Conservation (phyloP, 2,329 filamentous ascomycete genomes). For the Fusarium austroafricanum region DNA sequence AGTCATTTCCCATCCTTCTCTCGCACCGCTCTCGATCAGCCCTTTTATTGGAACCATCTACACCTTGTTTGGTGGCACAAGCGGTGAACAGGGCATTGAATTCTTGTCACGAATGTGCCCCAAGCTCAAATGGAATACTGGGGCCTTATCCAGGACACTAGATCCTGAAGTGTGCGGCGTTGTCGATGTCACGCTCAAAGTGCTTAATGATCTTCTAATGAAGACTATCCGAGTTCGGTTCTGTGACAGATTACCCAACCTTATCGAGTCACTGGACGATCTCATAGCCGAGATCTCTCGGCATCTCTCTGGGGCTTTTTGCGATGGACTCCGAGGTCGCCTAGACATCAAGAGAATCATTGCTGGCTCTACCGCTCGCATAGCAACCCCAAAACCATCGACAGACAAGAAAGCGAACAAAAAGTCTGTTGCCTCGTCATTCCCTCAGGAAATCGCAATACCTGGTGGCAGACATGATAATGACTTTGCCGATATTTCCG, state of each 20-base stretch:
- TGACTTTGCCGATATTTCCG: constrained; percentile 28
- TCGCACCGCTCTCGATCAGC: constrained; percentile 48
- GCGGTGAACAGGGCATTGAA: constrained; percentile 45
- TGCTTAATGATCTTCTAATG: constrained; percentile 5
- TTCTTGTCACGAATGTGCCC: constrained; percentile 28
- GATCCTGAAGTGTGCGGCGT: background rate
- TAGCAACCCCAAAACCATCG: background rate
- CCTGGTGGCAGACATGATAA: constrained; percentile 33
- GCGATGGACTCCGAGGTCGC: background rate
- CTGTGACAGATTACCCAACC: background rate
- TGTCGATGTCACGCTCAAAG: background rate
- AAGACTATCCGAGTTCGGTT: background rate
- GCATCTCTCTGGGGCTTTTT: background rate
- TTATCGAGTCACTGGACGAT: background rate
- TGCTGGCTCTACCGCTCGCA: background rate
- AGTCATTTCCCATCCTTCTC: background rate
- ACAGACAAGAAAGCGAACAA: background rate
- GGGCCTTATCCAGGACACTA: too few relatives aligned
- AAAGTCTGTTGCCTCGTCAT: background rate
- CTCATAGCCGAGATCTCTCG: background rate
- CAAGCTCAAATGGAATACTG: too few relatives aligned
- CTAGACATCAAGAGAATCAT: constrained; percentile 1
- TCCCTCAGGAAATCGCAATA: background rate
- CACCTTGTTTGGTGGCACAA: constrained; percentile 49
- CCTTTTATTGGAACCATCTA: constrained; percentile 48